These are phyloP conservation scores for Coemansia sp. DNA, from an alignment of 192 early-diverging fungal genomes.

Conservation along the genomic window DNA sequence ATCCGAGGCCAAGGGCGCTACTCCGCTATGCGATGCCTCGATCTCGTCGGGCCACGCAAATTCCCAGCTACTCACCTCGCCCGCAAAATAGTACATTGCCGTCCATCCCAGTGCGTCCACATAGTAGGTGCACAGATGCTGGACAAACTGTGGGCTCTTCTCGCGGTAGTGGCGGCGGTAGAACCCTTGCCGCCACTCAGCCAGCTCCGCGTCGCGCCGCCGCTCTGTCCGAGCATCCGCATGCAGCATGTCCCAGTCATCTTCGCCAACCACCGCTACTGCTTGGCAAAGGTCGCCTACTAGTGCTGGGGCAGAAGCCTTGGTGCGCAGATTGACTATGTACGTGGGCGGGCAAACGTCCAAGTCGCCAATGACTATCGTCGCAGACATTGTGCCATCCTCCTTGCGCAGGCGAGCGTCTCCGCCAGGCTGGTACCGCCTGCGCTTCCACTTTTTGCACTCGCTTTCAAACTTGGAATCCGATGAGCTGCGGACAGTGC, in stretches of 20 bases:
- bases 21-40: not conserved
- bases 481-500: not conserved
- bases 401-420: not conserved
- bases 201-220: conserved; percentile 5
- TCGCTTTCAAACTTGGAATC: not conserved
- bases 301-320: not conserved
- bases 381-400: not conserved
- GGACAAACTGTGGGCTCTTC: not conserved
- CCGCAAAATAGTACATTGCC: conserved; percentile 31
- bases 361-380: conserved; percentile 17
- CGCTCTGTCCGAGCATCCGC: conserved; percentile 29
- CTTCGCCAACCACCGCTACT: conserved; percentile 21
- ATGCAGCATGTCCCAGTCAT: conserved; percentile 29
- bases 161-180: conserved; percentile 18
- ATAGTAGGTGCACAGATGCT: conserved; percentile 16
- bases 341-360: conserved; percentile 7
- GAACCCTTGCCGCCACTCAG: conserved; percentile 15
- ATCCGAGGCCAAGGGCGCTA: conserved; percentile 37
- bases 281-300: not conserved
- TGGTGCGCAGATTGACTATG: not conserved
- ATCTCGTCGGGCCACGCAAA: conserved; percentile 42
- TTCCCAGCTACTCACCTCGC: conserved; percentile 35
- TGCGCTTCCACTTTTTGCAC: conserved; percentile 2
- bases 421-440: not conserved
- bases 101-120: conserved; percentile 41